Evolutionary conservation across 345 rosid species (phyloP).

Genomic region (Dipteronia sinensis): DNA sequence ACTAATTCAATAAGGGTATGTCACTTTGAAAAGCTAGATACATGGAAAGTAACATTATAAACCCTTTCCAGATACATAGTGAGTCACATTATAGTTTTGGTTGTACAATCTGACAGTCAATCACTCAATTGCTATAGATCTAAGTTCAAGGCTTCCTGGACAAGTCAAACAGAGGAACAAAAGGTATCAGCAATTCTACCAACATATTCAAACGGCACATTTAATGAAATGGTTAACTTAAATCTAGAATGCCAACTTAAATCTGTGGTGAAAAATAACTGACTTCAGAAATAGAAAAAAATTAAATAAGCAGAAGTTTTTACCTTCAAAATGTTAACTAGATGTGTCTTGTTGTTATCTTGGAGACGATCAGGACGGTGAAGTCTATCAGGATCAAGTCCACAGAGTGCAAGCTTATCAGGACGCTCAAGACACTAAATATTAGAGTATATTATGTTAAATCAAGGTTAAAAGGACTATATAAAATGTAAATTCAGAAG

Average conservation of each 20-base stretch:
- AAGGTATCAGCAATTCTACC: conserved; percentile 4
- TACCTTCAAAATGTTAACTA: conserved; percentile 75
- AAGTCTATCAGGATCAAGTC: conserved; percentile 75
- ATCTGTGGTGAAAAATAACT: not conserved
- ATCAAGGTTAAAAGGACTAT: conserved; percentile 13
- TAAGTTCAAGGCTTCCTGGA: conserved; percentile 9
- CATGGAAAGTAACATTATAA: not conserved
- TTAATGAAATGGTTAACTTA: not conserved
- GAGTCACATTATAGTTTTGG: not conserved
- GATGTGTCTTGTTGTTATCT: conserved; percentile 57
- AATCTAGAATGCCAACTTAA: not conserved
- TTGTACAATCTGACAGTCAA: not conserved
- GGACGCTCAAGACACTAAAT: conserved; percentile 74
- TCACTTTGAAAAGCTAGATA: not conserved
- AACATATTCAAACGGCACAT: not conserved
- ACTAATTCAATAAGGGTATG: not conserved
- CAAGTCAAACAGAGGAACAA: conserved; percentile 5
- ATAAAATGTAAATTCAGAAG: conserved; percentile 16
- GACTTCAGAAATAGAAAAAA: conserved; percentile 13
- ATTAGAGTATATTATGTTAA: conserved; percentile 16
- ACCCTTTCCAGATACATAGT: conserved; percentile 6
- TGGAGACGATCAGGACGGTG: conserved; percentile 85
- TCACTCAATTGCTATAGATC: conserved; percentile 6
- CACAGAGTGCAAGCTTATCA: conserved; percentile 74
- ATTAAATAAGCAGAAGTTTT: conserved; percentile 13